Percentiles rank a stretch among this genome's conserved stretches.
phyloP scores from a whole-genome alignment of 176 grass and related monocot species.

The Eragrostis curvula region DNA sequence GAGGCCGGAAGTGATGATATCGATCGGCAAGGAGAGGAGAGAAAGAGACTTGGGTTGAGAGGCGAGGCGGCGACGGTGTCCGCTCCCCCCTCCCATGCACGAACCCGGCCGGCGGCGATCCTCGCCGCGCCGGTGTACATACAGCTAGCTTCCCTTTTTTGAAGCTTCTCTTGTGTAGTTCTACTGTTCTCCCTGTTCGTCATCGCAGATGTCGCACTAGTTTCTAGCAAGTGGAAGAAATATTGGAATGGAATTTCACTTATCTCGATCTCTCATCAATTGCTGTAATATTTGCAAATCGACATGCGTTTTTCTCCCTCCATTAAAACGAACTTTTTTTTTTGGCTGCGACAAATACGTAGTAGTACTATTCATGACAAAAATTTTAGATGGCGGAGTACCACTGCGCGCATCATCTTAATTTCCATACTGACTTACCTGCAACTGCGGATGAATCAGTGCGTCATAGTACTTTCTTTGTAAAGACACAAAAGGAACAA shows the following conservation, averaged over 20 bases:
- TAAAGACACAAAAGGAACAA: not conserved
- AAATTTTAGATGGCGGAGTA: not conserved
- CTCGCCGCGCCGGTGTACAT: conserved; percentile 23
- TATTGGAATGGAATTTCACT: conserved; percentile 10
- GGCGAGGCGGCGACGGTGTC: conserved; percentile 37
- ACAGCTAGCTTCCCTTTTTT: conserved; percentile 42
- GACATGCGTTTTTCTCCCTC: not conserved
- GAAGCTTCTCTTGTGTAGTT: conserved; percentile 22
- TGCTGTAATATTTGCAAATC: not conserved
- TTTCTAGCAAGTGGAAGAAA: conserved; percentile 1
- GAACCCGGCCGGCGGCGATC: not conserved
- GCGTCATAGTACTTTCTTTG: not conserved
- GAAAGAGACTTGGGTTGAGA: conserved; percentile 48
- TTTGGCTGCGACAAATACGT: no score
- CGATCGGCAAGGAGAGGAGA: not conserved
- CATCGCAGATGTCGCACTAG: not conserved
- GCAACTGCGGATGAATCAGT: not conserved
- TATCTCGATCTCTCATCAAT: not conserved
- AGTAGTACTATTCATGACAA: no score
- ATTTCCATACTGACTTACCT: not conserved
- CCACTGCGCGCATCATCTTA: not conserved
- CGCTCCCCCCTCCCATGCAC: conserved; percentile 51
- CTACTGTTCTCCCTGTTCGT: not conserved
- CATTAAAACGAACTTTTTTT: no score
- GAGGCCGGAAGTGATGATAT: not conserved